phyloP scores from a whole-genome alignment of 2,329 filamentous ascomycete genomes.

The Microsporum audouinii region DNA sequence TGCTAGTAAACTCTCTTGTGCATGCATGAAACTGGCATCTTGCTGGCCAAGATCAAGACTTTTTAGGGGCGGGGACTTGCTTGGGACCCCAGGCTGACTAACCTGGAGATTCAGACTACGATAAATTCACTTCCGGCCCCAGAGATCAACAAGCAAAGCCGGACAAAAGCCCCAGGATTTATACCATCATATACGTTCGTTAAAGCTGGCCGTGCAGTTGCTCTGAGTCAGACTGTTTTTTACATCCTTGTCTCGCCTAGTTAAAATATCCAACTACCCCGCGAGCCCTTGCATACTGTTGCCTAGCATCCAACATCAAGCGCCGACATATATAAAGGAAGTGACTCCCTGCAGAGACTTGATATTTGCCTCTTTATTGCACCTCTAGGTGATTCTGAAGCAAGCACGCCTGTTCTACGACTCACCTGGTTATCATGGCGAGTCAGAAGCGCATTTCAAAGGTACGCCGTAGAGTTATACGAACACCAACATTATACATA shows the following conservation, averaged over 20 bases:
- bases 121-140: not conserved
- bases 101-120: not conserved
- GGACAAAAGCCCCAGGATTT: not conserved
- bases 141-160: not conserved
- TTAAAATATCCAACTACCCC: not conserved
- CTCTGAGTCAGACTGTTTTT: not conserved
- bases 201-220: not conserved
- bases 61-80: no score
- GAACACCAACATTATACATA: not conserved
- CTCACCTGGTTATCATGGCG: conserved; percentile 23
- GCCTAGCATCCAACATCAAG: not conserved
- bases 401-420: not conserved
- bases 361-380: not conserved
- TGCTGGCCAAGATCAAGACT: no score
- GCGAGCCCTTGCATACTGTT: not conserved
- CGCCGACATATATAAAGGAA: not conserved
- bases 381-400: not conserved
- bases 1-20: no score
- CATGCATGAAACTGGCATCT: no score
- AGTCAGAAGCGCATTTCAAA: conserved; percentile 40
- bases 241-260: not conserved
- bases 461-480: conserved; percentile 18
- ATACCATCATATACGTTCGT: not conserved
- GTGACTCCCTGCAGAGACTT: not conserved
- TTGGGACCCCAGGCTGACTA: no score